Percentiles rank a stretch among this genome's conserved stretches.
phyloP scores from a whole-genome alignment of 2,329 filamentous ascomycete species.

The Sphaerulina musiva region DNA sequence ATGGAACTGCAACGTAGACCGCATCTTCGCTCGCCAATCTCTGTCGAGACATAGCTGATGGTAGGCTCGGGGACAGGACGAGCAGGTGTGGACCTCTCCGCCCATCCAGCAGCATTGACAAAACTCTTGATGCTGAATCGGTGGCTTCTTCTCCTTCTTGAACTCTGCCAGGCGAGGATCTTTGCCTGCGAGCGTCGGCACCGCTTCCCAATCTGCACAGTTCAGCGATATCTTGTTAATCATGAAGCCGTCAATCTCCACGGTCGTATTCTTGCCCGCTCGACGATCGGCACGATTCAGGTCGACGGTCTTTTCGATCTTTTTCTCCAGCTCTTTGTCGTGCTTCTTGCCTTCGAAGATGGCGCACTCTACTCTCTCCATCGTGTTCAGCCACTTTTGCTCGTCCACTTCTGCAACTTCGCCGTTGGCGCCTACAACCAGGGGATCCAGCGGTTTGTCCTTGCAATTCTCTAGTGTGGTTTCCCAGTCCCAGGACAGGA shows the following conservation, averaged over 20 bases:
- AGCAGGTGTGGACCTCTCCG: constrained; percentile 45
- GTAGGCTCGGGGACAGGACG: constrained; percentile 50
- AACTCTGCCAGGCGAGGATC: constrained; percentile 47
- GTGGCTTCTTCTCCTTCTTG: constrained; percentile 44
- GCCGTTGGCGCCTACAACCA: constrained; percentile 31
- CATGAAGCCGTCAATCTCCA: constrained; percentile 51
- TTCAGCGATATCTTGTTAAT: constrained; percentile 52
- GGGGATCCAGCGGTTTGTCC: constrained; percentile 44
- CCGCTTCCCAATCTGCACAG: constrained; percentile 51
- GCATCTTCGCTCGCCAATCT: constrained; percentile 39
- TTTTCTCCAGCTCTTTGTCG: constrained; percentile 36
- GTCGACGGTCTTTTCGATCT: constrained; percentile 26
- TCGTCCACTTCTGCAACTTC: constrained; percentile 40
- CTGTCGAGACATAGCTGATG: constrained; percentile 47
- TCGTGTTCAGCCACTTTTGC: constrained; percentile 50
- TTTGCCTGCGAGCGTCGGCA: constrained; percentile 52
- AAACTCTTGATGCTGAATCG: constrained; percentile 46
- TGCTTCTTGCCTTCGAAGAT: constrained; percentile 53
- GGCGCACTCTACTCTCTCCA: constrained; percentile 52
- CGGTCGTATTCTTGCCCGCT: constrained; percentile 51
- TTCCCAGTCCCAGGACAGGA: constrained; percentile 53
- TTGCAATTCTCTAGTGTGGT: constrained; percentile 51
- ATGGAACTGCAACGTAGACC: constrained; percentile 42
- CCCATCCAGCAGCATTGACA: constrained; percentile 50
- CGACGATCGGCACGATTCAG: constrained; percentile 44